These are phyloP conservation scores for Aspergillus panamensis DNA, from an alignment of 495 filamentous ascomycete genomes.

Conservation along the genomic window DNA sequence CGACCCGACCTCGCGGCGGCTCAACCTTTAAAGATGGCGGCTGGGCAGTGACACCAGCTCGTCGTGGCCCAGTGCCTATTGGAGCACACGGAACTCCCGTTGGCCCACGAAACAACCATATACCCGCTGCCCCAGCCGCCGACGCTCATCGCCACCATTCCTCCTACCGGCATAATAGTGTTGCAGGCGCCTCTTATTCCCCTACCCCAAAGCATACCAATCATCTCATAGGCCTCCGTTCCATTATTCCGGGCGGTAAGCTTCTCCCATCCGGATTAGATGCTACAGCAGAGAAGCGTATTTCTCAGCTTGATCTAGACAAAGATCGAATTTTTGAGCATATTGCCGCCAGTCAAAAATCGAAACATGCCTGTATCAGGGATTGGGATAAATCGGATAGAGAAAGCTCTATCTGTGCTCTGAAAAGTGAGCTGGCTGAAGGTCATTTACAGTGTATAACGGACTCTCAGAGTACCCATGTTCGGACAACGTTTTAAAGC, in stretches of 20 bases:
- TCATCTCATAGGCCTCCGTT: conserved; percentile 49
- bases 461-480: conserved; percentile 49
- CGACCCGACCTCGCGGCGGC: conserved; percentile 57
- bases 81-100: conserved; percentile 36
- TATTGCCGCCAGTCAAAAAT: conserved; percentile 52
- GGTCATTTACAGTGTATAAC: conserved; percentile 55
- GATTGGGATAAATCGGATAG: conserved; percentile 60
- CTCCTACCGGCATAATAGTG: conserved; percentile 48
- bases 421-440: conserved; percentile 61
- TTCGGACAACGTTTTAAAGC: conserved; percentile 41
- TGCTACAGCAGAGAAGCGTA: conserved; percentile 41
- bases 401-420: conserved; percentile 55
- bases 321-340: conserved; percentile 51
- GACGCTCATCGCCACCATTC: conserved; percentile 32
- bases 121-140: conserved; percentile 23
- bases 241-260: conserved; percentile 52
- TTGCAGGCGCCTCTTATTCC: conserved; percentile 46
- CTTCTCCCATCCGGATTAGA: conserved; percentile 38
- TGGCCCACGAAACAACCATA: conserved; percentile 42
- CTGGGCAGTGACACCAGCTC: conserved; percentile 36
- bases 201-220: conserved; percentile 49
- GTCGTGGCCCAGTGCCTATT: conserved; percentile 36
- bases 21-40: conserved; percentile 33
- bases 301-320: conserved; percentile 53
- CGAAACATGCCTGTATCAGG: conserved; percentile 47